Evolutionary conservation across 2,329 filamentous ascomycete species (phyloP), one percentile per base, ranked within the genome.

Genomic region (Ophiognomonia clavigignenti-juglandacearum): DNA sequence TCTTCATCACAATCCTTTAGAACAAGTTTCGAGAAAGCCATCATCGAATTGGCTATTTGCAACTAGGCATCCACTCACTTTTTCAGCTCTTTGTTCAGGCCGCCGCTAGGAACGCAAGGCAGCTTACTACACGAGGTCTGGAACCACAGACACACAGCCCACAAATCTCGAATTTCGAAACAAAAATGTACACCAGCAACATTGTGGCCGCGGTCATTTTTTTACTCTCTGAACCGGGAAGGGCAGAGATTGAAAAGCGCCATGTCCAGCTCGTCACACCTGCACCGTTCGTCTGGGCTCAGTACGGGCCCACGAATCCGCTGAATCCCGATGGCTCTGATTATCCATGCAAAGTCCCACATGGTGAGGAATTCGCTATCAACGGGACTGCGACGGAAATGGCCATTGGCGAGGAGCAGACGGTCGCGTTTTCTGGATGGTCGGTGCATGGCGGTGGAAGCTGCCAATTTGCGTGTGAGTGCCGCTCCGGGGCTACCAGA

Each of bases 381-480:
- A 61, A 68, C 13, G 62, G 64, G 9, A 54, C 54, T 16, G 63
- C 63, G 51, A 82, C 83, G 50, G 59, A 67, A 4, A 80, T 84
- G 70, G 69, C 72, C 6, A 71, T 81, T 14, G 85, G 85, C 6
- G 67, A 73, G 23, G 47, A 61, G 18, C 2, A 75, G 80, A 53
- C 61, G 61, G 0, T 86, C 8, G 62, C 59, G 11, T 80, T 88
- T 59, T 62, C 64, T 0, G 83, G 83, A 42, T 64, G 69, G 45
- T 84, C 85, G 4, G 74, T 76, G 1, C 86, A 91, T 54, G 85
- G 85, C 20, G 86, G 86, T 48, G 86, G 86, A 1, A 85, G 82
- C 4, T 90, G 86, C 63, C 86, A 90, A 59, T 70, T 90, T 56
- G 77, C 77, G n/a, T 64, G 29, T 31, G 29, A 31, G 29, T 31